A percentile compares a stretch with the other conserved stretches of the same genome.
Evolutionary conservation across 2,329 filamentous ascomycete species (phyloP).

Genomic region (Pseudocercospora vitis): DNA sequence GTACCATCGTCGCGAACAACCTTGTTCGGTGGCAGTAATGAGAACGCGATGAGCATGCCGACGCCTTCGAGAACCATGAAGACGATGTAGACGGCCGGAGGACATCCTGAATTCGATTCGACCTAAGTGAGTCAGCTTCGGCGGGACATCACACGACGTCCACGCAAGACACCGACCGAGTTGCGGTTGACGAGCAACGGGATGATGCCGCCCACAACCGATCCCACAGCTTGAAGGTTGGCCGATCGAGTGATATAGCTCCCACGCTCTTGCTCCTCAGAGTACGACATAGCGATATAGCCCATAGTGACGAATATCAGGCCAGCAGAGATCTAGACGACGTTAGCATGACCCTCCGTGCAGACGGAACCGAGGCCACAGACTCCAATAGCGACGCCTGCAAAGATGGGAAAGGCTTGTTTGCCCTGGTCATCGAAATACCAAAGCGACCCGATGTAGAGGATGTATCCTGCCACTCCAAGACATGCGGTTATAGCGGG

Average conservation of each 20-base stretch:
- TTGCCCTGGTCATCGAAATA: constrained; percentile 34
- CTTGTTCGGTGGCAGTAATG: constrained; percentile 29
- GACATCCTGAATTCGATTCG: constrained; percentile 5
- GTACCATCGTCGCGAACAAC: constrained; percentile 34
- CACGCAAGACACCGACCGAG: constrained; percentile 11
- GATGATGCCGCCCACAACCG: constrained; percentile 34
- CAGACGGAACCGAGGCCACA: background rate
- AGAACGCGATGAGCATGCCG: constrained; percentile 19
- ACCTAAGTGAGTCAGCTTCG: background rate
- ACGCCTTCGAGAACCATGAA: constrained; percentile 33
- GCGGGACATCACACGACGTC: constrained; percentile 23
- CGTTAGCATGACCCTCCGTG: background rate
- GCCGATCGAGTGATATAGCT: constrained; percentile 34
- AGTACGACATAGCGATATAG: constrained; percentile 38
- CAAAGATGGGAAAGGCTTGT: constrained; percentile 29
- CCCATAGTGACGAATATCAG: constrained; percentile 38
- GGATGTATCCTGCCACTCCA: constrained; percentile 32
- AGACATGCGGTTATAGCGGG: constrained; percentile 28
- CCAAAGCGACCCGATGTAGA: constrained; percentile 36
- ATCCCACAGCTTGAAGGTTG: constrained; percentile 37
- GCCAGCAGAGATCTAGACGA: constrained; percentile 30
- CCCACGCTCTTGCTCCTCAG: constrained; percentile 39
- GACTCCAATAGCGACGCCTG: constrained; percentile 32
- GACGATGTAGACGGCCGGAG: constrained; percentile 32
- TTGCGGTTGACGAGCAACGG: constrained; percentile 34